phyloP scores from a whole-genome alignment of 306 rosid genomes.

The Quillaja saponaria region DNA sequence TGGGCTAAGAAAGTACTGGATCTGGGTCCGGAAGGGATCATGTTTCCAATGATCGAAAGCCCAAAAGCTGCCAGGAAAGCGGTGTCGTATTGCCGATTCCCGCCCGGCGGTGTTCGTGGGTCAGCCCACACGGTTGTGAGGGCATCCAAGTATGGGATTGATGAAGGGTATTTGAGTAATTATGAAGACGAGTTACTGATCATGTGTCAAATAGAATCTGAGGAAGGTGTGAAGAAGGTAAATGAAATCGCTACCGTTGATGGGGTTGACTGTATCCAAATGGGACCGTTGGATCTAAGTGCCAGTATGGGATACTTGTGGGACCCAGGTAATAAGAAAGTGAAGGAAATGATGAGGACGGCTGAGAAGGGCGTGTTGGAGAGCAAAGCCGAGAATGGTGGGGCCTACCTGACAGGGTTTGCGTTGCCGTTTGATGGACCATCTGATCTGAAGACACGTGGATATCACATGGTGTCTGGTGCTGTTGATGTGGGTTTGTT shows the following conservation, averaged over 20 bases:
- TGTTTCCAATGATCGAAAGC: constrained; percentile 83
- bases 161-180: constrained; percentile 63
- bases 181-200: constrained; percentile 66
- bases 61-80: constrained; percentile 54
- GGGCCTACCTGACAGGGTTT: constrained; percentile 58
- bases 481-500: constrained; percentile 65
- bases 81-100: constrained; percentile 70
- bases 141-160: constrained; percentile 69
- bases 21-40: constrained; percentile 81
- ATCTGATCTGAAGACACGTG: constrained; percentile 50
- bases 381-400: constrained; percentile 24
- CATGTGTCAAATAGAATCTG: constrained; percentile 70
- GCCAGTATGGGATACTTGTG: constrained; percentile 73
- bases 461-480: constrained; percentile 70
- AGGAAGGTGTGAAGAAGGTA: constrained; percentile 46
- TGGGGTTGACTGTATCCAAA: constrained; percentile 81
- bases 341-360: constrained; percentile 50
- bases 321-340: constrained; percentile 76
- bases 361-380: constrained; percentile 65
- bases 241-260: constrained; percentile 61
- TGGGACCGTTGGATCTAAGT: constrained; percentile 88
- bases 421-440: constrained; percentile 63
- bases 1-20: constrained; percentile 92
- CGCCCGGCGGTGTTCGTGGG: constrained; percentile 71
- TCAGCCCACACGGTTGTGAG: constrained; percentile 76